A percentile compares a stretch with the other conserved stretches of the same genome.
These are phyloP conservation scores for Fusarium sororula DNA, from an alignment of 2,329 filamentous ascomycete genomes.

Conservation along the genomic window DNA sequence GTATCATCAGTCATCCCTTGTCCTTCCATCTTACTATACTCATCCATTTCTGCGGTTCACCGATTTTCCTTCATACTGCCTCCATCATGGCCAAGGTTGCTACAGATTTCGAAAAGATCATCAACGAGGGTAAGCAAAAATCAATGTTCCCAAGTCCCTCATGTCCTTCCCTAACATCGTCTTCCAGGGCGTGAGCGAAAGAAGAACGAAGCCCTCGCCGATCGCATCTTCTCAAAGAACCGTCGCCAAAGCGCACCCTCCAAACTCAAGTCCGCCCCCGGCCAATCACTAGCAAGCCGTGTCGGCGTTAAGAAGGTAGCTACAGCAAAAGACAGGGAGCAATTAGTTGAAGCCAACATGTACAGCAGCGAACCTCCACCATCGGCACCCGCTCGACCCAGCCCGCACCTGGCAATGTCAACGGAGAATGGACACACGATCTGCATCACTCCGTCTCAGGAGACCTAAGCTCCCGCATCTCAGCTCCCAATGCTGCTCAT, in stretches of 20 bases:
- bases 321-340: constrained; percentile 8
- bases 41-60: neutral
- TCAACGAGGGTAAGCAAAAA: constrained; percentile 57
- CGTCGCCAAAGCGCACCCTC: constrained; percentile 66
- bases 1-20: neutral
- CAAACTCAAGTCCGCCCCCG: constrained; percentile 55
- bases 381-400: constrained; percentile 31
- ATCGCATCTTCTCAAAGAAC: constrained; percentile 73
- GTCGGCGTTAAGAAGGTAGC: constrained; percentile 77
- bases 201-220: constrained; percentile 76
- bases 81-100: constrained; percentile 55
- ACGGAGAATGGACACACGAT: constrained; percentile 77
- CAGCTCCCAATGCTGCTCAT: constrained; percentile 47
- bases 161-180: neutral
- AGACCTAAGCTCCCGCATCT: constrained; percentile 58
- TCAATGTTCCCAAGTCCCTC: neutral
- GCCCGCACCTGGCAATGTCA: constrained; percentile 62
- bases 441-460: constrained; percentile 62
- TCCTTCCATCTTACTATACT: neutral
- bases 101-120: constrained; percentile 64
- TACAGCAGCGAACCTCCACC: constrained; percentile 37
- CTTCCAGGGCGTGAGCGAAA: constrained; percentile 70
- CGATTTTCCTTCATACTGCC: neutral
- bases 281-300: constrained; percentile 73
- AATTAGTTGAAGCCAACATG: constrained; percentile 16